Evolutionary conservation across 1,139 yeast genomes (phyloP).

Genomic region (Pichia sp.): DNA sequence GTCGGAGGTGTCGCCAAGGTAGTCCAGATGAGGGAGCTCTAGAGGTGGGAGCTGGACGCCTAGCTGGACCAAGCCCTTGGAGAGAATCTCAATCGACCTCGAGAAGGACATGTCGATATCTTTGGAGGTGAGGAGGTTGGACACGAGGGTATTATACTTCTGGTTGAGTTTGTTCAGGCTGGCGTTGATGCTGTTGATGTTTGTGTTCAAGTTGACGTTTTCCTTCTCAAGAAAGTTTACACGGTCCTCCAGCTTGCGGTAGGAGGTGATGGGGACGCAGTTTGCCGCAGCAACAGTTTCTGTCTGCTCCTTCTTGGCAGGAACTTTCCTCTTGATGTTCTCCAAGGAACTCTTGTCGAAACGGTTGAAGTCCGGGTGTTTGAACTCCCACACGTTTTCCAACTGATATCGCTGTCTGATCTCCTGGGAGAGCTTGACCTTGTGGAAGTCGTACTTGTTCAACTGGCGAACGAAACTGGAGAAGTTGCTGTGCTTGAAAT

Average conservation of each 20-base stretch:
- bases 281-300: slow-evolving; percentile 13
- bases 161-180: slow-evolving; percentile 20
- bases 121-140: slow-evolving; percentile 54
- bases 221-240: slow-evolving; percentile 26
- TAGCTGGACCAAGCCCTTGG: slow-evolving; percentile 47
- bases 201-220: slow-evolving; percentile 20
- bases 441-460: slow-evolving; percentile 95
- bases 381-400: slow-evolving; percentile 91
- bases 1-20: background rate
- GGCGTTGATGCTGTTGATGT: slow-evolving; percentile 19
- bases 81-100: slow-evolving; percentile 47
- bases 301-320: slow-evolving; percentile 38
- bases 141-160: slow-evolving; percentile 63
- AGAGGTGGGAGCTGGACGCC: slow-evolving; percentile 68
- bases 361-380: slow-evolving; percentile 79
- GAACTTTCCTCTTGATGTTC: slow-evolving; percentile 76
- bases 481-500: slow-evolving; percentile 90
- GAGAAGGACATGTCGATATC: slow-evolving; percentile 54
- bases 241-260: slow-evolving; percentile 27
- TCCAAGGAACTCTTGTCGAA: slow-evolving; percentile 71
- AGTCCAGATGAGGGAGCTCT: slow-evolving; percentile 42
- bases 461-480: slow-evolving; percentile 92
- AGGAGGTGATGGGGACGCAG: slow-evolving; percentile 25
- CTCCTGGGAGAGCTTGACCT: slow-evolving; percentile 51
- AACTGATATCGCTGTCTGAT: slow-evolving; percentile 45